phyloP scores from a whole-genome alignment of 1,284 basidiomycete genomes.

The Vanrija pseudolonga region DNA sequence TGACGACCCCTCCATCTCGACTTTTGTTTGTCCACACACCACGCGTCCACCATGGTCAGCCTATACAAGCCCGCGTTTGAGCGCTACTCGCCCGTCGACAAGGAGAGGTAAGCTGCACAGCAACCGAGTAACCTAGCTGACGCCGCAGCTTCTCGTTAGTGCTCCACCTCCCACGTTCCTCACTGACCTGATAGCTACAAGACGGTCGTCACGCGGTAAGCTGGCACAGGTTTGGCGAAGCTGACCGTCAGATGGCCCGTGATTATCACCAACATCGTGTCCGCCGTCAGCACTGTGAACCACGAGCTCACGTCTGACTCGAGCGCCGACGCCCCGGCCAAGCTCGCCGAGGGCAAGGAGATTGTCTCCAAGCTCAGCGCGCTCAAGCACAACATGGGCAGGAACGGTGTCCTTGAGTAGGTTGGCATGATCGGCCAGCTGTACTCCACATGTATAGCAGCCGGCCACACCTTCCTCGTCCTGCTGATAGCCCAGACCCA shows the following conservation, averaged over 20 bases:
- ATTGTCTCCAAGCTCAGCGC: conserved; percentile 76
- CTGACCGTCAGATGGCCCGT: conserved; percentile 71
- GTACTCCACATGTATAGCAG: background rate
- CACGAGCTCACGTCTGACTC: conserved; percentile 52
- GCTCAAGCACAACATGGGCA: conserved; percentile 85
- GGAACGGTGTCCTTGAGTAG: conserved; percentile 70
- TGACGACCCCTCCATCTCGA: too few relatives aligned
- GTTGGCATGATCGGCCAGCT: conserved; percentile 45
- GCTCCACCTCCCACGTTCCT: background rate
- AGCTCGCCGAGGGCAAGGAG: conserved; percentile 64
- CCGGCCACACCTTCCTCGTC: background rate
- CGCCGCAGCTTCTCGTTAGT: conserved; percentile 39
- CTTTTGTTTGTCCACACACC: background rate
- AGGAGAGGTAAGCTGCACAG: conserved; percentile 41
- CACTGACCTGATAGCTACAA: conserved; percentile 30
- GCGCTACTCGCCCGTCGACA: conserved; percentile 45
- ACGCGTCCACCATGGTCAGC: conserved; percentile 11
- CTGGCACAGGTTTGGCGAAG: background rate
- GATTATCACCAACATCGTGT: conserved; percentile 76
- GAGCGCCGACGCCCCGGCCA: conserved; percentile 25
- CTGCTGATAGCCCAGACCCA: conserved; percentile 52
- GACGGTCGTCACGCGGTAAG: conserved; percentile 40
- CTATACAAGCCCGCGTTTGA: conserved; percentile 34
- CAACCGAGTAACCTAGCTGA: background rate
- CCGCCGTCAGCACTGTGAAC: conserved; percentile 62